phyloP scores from a whole-genome alignment of 2,329 filamentous ascomycete genomes.

The Penicillium sp. region DNA sequence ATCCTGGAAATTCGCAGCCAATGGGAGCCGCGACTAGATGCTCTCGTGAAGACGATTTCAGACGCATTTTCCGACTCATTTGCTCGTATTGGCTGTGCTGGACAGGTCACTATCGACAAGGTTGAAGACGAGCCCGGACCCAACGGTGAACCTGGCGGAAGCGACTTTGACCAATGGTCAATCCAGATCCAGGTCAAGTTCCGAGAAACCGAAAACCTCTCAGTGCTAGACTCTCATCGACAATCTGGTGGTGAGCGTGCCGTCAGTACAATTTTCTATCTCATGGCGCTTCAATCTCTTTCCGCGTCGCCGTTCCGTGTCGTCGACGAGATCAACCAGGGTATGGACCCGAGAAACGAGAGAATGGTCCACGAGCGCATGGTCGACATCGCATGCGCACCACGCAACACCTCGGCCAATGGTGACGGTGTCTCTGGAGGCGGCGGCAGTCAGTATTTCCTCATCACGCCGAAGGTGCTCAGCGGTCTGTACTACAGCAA shows the following conservation, averaged over 20 bases:
- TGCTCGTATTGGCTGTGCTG: conserved; percentile 87
- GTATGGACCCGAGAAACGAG: conserved; percentile 98
- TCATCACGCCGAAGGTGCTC: conserved; percentile 94
- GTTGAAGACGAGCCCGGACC: conserved; percentile 40
- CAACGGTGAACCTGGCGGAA: conserved; percentile 36
- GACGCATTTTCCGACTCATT: conserved; percentile 92
- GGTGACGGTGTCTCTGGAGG: conserved; percentile 35
- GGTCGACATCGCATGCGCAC: conserved; percentile 85
- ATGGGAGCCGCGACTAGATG: conserved; percentile 83
- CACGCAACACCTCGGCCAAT: conserved; percentile 32
- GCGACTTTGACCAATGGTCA: conserved; percentile 91
- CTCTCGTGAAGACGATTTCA: conserved; percentile 74
- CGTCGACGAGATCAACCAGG: conserved; percentile 99
- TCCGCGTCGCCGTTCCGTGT: conserved; percentile 95
- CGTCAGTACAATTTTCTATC: conserved; percentile 96
- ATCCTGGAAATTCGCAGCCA: conserved; percentile 64
- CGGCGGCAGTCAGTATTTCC: conserved; percentile 73
- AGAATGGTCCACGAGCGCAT: conserved; percentile 97
- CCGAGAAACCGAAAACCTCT: conserved; percentile 77
- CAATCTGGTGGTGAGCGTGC: conserved; percentile 95
- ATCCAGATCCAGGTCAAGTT: conserved; percentile 95
- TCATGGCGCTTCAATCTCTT: conserved; percentile 94
- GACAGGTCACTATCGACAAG: conserved; percentile 84
- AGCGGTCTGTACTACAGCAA: conserved; percentile 78
- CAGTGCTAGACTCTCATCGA: conserved; percentile 82